A percentile compares a stretch with the other conserved stretches of the same genome.
phyloP scores from a whole-genome alignment of 495 filamentous ascomycete genomes.

The Podospora pseudoanserina region DNA sequence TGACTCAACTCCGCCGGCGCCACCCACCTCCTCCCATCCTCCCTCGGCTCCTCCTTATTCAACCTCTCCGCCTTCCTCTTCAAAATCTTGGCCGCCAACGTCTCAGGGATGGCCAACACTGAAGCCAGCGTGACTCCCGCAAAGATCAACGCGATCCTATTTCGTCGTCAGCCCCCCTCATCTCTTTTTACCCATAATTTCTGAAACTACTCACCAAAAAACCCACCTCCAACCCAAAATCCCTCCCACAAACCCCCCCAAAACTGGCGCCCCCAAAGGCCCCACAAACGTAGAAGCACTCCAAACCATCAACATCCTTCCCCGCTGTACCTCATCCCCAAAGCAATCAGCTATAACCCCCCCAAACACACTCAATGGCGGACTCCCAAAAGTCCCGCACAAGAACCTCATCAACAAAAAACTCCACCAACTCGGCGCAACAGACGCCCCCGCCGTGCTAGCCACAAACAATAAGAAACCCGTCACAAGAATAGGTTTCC shows the following conservation, averaged over 20 bases:
- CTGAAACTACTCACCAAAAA: conserved; percentile 45
- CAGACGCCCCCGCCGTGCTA: conserved; percentile 69
- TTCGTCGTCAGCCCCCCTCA: neutral
- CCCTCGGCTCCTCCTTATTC: conserved; percentile 33
- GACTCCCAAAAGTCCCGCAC: conserved; percentile 66
- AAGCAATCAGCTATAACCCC: conserved; percentile 81
- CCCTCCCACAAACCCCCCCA: conserved; percentile 38
- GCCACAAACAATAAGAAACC: conserved; percentile 67
- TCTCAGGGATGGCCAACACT: conserved; percentile 43
- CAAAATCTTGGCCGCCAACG: conserved; percentile 48
- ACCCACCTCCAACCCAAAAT: conserved; percentile 48
- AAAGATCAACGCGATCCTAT: conserved; percentile 42
- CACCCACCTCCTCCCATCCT: conserved; percentile 13
- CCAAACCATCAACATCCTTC: conserved; percentile 33
- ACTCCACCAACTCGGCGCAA: conserved; percentile 52
- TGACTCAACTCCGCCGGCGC: conserved; percentile 22
- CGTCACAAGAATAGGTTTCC: conserved; percentile 65
- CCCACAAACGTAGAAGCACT: conserved; percentile 33
- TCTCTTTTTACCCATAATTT: neutral
- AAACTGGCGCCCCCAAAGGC: conserved; percentile 47
- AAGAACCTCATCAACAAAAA: conserved; percentile 33
- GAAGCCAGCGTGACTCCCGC: conserved; percentile 35
- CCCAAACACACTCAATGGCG: conserved; percentile 76
- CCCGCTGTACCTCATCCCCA: conserved; percentile 22
- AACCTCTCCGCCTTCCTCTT: conserved; percentile 45